Conservation (phyloP, 2,329 filamentous ascomycete species). For the Thelonectria olida region DNA sequence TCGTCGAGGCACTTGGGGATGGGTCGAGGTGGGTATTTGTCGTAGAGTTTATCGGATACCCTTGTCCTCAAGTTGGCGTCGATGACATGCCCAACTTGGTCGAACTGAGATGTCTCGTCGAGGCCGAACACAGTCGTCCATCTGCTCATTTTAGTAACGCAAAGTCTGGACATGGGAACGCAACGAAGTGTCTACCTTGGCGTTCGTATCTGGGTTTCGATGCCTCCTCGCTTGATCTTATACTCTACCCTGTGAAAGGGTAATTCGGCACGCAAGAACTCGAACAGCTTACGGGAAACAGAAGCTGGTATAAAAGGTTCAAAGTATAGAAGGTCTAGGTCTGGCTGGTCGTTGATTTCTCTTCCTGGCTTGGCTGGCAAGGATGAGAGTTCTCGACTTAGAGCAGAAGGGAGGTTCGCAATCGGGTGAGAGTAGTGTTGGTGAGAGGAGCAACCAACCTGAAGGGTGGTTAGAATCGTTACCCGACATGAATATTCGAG, state of each 20-base stretch:
- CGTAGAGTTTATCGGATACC: slow-evolving; percentile 63
- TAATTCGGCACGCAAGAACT: slow-evolving; percentile 75
- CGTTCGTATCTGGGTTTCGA: slow-evolving; percentile 68
- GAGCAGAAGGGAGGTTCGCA: slow-evolving; percentile 49
- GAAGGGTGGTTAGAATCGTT: slow-evolving; percentile 2
- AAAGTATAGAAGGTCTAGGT: slow-evolving; percentile 80
- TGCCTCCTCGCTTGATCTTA: slow-evolving; percentile 71
- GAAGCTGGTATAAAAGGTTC: slow-evolving; percentile 73
- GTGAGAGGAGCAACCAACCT: slow-evolving; percentile 51
- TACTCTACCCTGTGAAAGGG: slow-evolving; percentile 83
- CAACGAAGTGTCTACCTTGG: slow-evolving; percentile 49
- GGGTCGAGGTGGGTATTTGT: slow-evolving; percentile 69
- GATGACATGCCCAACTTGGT: slow-evolving; percentile 51
- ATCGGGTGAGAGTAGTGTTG: slow-evolving; percentile 62
- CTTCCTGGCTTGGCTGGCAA: slow-evolving; percentile 62
- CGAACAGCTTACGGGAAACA: slow-evolving; percentile 68
- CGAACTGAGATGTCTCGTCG: slow-evolving; percentile 71
- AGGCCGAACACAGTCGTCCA: slow-evolving; percentile 67
- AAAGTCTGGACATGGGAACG: neutral
- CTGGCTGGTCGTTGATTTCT: slow-evolving; percentile 70
- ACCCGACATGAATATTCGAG: too few relatives aligned
- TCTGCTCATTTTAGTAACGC: slow-evolving; percentile 29
- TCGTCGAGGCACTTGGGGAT: slow-evolving; percentile 75
- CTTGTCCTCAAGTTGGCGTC: slow-evolving; percentile 53
- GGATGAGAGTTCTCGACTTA: slow-evolving; percentile 51